These are phyloP conservation scores for Entomortierella chlamydospora DNA, from an alignment of 192 early-diverging fungal species.

Conservation along the genomic window DNA sequence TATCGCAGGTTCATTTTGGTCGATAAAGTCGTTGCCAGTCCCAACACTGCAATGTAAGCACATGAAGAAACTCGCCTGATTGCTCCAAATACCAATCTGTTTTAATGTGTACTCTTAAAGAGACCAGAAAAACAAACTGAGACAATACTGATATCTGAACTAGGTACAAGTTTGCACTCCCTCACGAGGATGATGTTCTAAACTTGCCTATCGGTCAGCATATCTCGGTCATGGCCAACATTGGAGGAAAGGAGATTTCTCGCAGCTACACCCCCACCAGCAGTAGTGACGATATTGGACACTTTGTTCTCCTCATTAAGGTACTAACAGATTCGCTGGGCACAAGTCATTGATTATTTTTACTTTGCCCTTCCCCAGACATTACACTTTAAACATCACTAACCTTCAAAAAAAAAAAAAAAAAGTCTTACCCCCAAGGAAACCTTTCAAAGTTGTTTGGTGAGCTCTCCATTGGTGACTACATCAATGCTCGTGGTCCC, in stretches of 20 bases:
- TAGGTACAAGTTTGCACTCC: slow-evolving; percentile 90
- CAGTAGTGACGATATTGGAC: slow-evolving; percentile 83
- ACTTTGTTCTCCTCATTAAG: slow-evolving; percentile 95
- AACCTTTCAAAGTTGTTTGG: slow-evolving; percentile 80
- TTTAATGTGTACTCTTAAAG: too few relatives aligned
- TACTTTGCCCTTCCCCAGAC: neutral
- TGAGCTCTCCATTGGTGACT: slow-evolving; percentile 78
- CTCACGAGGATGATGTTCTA: slow-evolving; percentile 69
- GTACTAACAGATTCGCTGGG: slow-evolving; percentile 43
- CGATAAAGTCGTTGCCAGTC: slow-evolving; percentile 81
- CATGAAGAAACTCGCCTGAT: neutral
- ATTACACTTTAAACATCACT: slow-evolving; percentile 15
- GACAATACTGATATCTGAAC: too few relatives aligned
- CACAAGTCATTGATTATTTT: neutral
- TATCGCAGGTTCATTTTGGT: slow-evolving; percentile 82
- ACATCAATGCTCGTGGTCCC: slow-evolving; percentile 82
- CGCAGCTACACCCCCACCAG: slow-evolving; percentile 94
- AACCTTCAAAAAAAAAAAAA: neutral
- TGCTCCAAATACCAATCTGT: too few relatives aligned
- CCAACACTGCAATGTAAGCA: slow-evolving; percentile 87
- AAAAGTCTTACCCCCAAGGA: slow-evolving; percentile 83
- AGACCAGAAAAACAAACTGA: too few relatives aligned
- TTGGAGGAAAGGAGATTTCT: slow-evolving; percentile 84
- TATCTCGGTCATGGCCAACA: slow-evolving; percentile 87
- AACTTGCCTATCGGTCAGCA: slow-evolving; percentile 97